A percentile compares a stretch with the other conserved stretches of the same genome.
phyloP scores from a whole-genome alignment of 2,329 filamentous ascomycete species.

The Chrysosporium keratinophilum region DNA sequence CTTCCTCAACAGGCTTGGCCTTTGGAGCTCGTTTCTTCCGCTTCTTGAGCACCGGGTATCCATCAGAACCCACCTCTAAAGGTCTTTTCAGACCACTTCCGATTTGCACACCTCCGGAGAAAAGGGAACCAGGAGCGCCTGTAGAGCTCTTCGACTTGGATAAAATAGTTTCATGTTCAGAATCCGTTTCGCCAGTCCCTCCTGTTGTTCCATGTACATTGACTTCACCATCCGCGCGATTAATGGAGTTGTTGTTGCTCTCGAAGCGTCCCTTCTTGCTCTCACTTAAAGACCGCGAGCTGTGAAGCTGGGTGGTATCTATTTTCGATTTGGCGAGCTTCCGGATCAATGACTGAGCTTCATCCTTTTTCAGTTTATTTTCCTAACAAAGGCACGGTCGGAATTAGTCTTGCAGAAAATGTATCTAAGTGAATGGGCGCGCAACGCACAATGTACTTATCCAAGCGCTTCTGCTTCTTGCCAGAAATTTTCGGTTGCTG shows the following conservation, averaged over 20 bases:
- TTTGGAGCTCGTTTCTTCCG: slow-evolving; percentile 46
- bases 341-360: slow-evolving; percentile 72
- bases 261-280: slow-evolving; percentile 50
- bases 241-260: slow-evolving; percentile 9
- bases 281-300: slow-evolving; percentile 66
- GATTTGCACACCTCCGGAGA: slow-evolving; percentile 12
- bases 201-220: background rate
- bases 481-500: slow-evolving; percentile 47
- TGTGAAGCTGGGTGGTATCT: slow-evolving; percentile 71
- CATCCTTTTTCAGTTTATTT: slow-evolving; percentile 87
- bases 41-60: slow-evolving; percentile 72
- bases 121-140: background rate
- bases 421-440: background rate
- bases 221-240: slow-evolving; percentile 15
- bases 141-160: slow-evolving; percentile 18
- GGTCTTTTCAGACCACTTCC: slow-evolving; percentile 82
- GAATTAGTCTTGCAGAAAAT: background rate
- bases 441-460: slow-evolving; percentile 54
- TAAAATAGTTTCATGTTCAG: slow-evolving; percentile 46
- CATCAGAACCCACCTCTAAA: slow-evolving; percentile 66
- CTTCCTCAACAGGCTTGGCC: slow-evolving; percentile 31
- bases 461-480: slow-evolving; percentile 58
- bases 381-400: slow-evolving; percentile 42
- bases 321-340: slow-evolving; percentile 69
- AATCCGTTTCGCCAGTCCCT: slow-evolving; percentile 17